phyloP scores from a whole-genome alignment of 306 rosid genomes.

The Ormosia emarginata region DNA sequence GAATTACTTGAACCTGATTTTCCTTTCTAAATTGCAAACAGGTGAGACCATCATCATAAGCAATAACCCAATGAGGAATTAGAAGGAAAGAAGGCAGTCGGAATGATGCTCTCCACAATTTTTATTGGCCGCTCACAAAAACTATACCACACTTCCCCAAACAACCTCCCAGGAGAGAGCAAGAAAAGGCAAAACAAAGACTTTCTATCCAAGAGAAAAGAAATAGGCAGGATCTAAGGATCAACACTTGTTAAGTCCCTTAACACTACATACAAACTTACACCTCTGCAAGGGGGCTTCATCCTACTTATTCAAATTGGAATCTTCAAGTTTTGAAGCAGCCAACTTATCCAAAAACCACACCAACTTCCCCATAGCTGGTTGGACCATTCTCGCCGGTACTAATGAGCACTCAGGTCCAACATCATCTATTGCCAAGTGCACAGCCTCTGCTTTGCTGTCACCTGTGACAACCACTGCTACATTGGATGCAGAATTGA shows the following conservation, averaged over 20 bases:
- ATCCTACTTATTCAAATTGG: slow-evolving; percentile 52
- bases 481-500: slow-evolving; percentile 92
- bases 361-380: slow-evolving; percentile 68
- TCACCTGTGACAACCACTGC: slow-evolving; percentile 69
- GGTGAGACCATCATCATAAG: slow-evolving; percentile 28
- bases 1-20: slow-evolving; percentile 22
- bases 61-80: slow-evolving; percentile 26
- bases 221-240: slow-evolving; percentile 29
- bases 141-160: slow-evolving; percentile 47
- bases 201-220: slow-evolving; percentile 29
- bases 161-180: slow-evolving; percentile 37
- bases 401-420: slow-evolving; percentile 48
- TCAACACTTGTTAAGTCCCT: slow-evolving; percentile 42
- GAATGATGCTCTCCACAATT: slow-evolving; percentile 42
- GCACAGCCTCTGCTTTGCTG: slow-evolving; percentile 75
- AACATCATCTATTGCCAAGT: slow-evolving; percentile 53
- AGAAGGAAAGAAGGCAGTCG: slow-evolving; percentile 8
- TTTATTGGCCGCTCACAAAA: slow-evolving; percentile 55
- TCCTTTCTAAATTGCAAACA: slow-evolving; percentile 29
- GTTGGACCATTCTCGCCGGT: slow-evolving; percentile 81
- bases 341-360: slow-evolving; percentile 95
- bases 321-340: slow-evolving; percentile 72
- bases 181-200: slow-evolving; percentile 44
- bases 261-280: slow-evolving; percentile 61
- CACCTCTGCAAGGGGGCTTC: slow-evolving; percentile 25